Percentiles rank a stretch among this genome's conserved stretches.
Evolutionary conservation across 2,329 filamentous ascomycete species (phyloP).

Genomic region (Penicillium vulpinum): DNA sequence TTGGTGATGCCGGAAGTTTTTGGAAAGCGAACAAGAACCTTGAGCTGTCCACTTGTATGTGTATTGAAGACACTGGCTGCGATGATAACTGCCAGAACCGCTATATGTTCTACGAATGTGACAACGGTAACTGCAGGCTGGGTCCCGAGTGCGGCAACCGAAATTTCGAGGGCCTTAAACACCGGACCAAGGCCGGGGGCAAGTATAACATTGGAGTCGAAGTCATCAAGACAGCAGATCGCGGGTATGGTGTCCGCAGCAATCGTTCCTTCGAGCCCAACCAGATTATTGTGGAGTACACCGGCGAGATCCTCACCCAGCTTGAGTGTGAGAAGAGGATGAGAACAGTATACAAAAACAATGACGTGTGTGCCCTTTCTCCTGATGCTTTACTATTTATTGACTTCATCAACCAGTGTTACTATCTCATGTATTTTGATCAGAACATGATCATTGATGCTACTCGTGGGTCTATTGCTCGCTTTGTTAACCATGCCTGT

Average conservation of each 20-base stretch:
- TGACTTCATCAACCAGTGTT: slow-evolving; percentile 63
- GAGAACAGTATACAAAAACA: slow-evolving; percentile 90
- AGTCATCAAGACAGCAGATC: slow-evolving; percentile 84
- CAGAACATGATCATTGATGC: slow-evolving; percentile 99
- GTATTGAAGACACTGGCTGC: slow-evolving; percentile 75
- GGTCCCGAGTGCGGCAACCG: slow-evolving; percentile 82
- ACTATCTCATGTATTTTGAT: slow-evolving; percentile 98
- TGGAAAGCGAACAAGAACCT: slow-evolving; percentile 79
- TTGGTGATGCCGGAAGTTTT: slow-evolving; percentile 75
- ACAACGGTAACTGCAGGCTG: slow-evolving; percentile 81
- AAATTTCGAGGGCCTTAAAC: slow-evolving; percentile 76
- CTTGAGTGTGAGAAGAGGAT: slow-evolving; percentile 90
- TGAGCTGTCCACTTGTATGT: slow-evolving; percentile 76
- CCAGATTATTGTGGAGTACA: slow-evolving; percentile 98
- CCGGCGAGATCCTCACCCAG: slow-evolving; percentile 95
- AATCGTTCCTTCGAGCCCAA: slow-evolving; percentile 83
- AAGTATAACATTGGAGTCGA: slow-evolving; percentile 93
- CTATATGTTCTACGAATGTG: slow-evolving; percentile 97
- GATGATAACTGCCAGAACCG: slow-evolving; percentile 89
- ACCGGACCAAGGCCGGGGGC: slow-evolving; percentile 73
- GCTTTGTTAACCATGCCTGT: slow-evolving; percentile 98
- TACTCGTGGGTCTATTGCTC: slow-evolving; percentile 90
- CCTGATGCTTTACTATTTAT: not conserved
- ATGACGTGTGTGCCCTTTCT: slow-evolving; percentile 64
- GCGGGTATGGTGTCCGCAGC: slow-evolving; percentile 87